Evolutionary conservation across 805 yeast genomes (phyloP).

Genomic region (Kluyveromyces wickerhamii): DNA sequence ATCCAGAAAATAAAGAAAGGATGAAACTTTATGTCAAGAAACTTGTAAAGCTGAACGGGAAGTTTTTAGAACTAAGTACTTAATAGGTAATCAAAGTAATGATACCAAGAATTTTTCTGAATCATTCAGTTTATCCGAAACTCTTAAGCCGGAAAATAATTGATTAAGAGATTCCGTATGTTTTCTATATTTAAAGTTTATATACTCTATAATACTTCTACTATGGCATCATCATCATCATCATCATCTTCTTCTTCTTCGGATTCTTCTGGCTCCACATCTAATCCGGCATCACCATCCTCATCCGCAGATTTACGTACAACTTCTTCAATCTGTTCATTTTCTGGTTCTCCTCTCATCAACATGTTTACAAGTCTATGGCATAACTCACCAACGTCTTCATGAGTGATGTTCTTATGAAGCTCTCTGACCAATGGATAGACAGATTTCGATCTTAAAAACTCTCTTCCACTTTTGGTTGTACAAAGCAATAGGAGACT

Average conservation of each 20-base stretch:
- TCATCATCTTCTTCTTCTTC: conserved; percentile 17
- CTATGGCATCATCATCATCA: conserved; percentile 27
- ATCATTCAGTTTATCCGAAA: too few relatives aligned
- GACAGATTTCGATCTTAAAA: conserved; percentile 70
- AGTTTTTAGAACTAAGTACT: conserved; percentile 18
- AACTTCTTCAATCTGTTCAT: conserved; percentile 39
- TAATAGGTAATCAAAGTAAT: not conserved
- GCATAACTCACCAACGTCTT: conserved; percentile 56
- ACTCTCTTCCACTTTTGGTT: conserved; percentile 63
- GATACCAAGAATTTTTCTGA: too few relatives aligned
- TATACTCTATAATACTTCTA: conserved; percentile 30
- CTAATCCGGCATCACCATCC: conserved; percentile 33
- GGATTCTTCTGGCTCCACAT: conserved; percentile 19
- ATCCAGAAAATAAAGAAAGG: conserved; percentile 54
- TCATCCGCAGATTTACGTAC: conserved; percentile 41
- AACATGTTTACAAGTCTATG: conserved; percentile 83
- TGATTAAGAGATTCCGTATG: not conserved
- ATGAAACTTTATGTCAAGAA: conserved; percentile 52
- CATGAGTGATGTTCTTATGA: conserved; percentile 49
- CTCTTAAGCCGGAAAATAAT: too few relatives aligned
- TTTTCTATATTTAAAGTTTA: conserved; percentile 1
- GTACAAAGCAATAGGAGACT: conserved; percentile 72
- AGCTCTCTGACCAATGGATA: conserved; percentile 83
- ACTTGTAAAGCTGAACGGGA: conserved; percentile 42
- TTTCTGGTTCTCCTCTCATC: conserved; percentile 76